phyloP scores from a whole-genome alignment of 768 basidiomycete genomes.

The Collybia mongolica region DNA sequence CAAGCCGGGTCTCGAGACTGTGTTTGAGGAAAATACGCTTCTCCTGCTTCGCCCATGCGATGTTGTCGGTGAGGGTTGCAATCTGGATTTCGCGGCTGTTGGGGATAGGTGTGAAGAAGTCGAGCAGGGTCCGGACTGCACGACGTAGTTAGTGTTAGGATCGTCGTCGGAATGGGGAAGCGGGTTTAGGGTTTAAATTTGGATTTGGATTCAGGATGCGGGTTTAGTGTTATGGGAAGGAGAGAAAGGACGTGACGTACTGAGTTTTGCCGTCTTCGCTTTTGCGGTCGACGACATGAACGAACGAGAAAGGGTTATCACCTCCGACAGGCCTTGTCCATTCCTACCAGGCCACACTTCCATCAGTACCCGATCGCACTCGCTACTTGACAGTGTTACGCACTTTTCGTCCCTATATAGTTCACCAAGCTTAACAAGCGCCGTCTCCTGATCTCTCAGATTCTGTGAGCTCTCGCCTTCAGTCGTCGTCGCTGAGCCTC shows the following conservation, averaged over 20 bases:
- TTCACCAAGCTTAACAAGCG: slow-evolving; percentile 82
- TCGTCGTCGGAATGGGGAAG: no score
- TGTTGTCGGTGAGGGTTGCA: slow-evolving; percentile 83
- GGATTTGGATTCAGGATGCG: background rate
- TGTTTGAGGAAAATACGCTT: slow-evolving; percentile 97
- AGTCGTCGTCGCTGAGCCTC: slow-evolving; percentile 25
- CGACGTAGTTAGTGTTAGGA: background rate
- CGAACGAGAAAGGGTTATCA: slow-evolving; percentile 77
- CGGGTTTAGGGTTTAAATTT: background rate
- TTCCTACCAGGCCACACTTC: slow-evolving; percentile 49
- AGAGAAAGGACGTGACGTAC: slow-evolving; percentile 39
- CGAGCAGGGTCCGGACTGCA: slow-evolving; percentile 89
- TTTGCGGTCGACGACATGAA: slow-evolving; percentile 96
- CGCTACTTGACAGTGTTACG: no score
- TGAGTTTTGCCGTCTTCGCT: slow-evolving; percentile 95
- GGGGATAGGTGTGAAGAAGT: slow-evolving; percentile 82
- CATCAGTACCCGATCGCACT: no score
- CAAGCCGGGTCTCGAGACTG: slow-evolving; percentile 86
- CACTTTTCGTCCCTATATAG: slow-evolving; percentile 82
- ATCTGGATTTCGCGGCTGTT: slow-evolving; percentile 76
- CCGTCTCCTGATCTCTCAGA: slow-evolving; percentile 80
- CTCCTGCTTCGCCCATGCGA: slow-evolving; percentile 88
- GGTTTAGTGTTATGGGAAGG: background rate
- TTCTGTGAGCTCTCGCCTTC: slow-evolving; percentile 50
- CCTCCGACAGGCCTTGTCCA: slow-evolving; percentile 79